Evolutionary conservation across 2,329 filamentous ascomycete genomes (phyloP).

Genomic region (Stagonosporopsis chrysanthemi): DNA sequence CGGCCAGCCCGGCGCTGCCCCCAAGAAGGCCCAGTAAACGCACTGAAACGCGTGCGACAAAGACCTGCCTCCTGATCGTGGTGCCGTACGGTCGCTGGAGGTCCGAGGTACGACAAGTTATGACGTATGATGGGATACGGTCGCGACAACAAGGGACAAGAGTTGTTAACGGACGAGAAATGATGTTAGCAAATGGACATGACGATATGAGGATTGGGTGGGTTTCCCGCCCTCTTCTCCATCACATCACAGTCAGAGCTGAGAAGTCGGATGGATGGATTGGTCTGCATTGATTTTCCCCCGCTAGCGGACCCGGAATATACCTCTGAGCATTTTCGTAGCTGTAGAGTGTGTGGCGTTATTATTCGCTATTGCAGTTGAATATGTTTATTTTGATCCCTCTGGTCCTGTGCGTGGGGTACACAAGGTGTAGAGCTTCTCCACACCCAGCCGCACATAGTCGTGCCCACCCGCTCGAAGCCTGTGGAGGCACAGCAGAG

Average conservation of each 20-base stretch:
- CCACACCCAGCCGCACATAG: slow-evolving; percentile 7
- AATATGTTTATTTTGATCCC: slow-evolving; percentile 10
- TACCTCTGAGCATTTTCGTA: slow-evolving; percentile 21
- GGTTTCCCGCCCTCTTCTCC: not conserved
- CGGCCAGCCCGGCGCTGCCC: slow-evolving; percentile 59
- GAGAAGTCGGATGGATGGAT: slow-evolving; percentile 9
- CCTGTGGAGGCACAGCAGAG: slow-evolving; percentile 1
- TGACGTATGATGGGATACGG: slow-evolving; percentile 30
- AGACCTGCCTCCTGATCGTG: slow-evolving; percentile 24
- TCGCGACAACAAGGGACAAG: slow-evolving; percentile 14
- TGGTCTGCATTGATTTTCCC: slow-evolving; percentile 4
- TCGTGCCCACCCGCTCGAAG: slow-evolving; percentile 5
- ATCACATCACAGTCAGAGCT: slow-evolving; percentile 2
- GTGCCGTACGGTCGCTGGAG: slow-evolving; percentile 23
- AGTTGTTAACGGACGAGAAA: not conserved
- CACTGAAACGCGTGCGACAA: slow-evolving; percentile 19
- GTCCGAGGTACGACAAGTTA: slow-evolving; percentile 30
- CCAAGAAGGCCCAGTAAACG: slow-evolving; percentile 68
- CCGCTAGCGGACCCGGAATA: slow-evolving; percentile 5
- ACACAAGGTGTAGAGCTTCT: not conserved
- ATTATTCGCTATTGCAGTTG: slow-evolving; percentile 10
- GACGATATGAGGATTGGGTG: not conserved
- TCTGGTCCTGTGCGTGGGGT: not conserved
- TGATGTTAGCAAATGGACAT: not conserved
- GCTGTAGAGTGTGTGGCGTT: slow-evolving; percentile 21